Evolutionary conservation across 345 rosid species (phyloP).

Genomic region (Trapa incisa): DNA sequence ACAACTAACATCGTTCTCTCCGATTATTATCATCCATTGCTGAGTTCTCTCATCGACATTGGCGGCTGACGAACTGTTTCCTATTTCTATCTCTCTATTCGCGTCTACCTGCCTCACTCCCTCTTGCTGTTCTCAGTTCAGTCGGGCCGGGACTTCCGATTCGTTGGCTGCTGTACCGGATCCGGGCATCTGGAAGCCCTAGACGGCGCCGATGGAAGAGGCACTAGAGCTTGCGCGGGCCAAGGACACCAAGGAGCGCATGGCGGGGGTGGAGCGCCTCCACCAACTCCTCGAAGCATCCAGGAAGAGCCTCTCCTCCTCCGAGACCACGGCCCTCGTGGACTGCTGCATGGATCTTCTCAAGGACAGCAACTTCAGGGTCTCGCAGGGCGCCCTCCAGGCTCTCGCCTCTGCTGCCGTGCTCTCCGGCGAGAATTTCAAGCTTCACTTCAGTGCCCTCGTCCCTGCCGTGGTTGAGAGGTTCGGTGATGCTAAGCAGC

Average conservation of each 20-base stretch:
- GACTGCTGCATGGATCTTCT: conserved; percentile 96
- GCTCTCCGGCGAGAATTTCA: conserved; percentile 81
- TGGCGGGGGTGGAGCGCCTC: conserved; percentile 96
- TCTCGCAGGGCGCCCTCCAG: conserved; percentile 91
- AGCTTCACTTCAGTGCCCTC: conserved; percentile 86
- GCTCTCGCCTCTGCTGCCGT: conserved; percentile 97
- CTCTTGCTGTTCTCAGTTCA: background rate
- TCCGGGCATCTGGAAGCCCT: conserved; percentile 28
- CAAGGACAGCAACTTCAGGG: conserved; percentile 83
- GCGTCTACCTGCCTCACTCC: background rate
- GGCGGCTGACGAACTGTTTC: background rate
- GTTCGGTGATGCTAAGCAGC: conserved; percentile 82
- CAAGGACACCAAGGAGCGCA: conserved; percentile 95
- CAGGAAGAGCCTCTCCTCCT: conserved; percentile 49
- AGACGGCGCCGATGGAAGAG: conserved; percentile 78
- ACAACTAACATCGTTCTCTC: background rate
- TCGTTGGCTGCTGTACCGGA: conserved; percentile 20
- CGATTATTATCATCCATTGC: conserved; percentile 4
- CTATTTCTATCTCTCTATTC: background rate
- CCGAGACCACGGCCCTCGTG: conserved; percentile 76
- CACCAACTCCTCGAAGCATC: conserved; percentile 85
- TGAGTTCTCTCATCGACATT: background rate
- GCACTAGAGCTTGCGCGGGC: conserved; percentile 94
- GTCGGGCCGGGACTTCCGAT: conserved; percentile 9
- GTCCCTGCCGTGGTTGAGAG: conserved; percentile 93